A percentile compares a stretch with the other conserved stretches of the same genome.
Evolutionary conservation across 2,329 filamentous ascomycete genomes (phyloP).

Genomic region (Leptodontidium sp.): DNA sequence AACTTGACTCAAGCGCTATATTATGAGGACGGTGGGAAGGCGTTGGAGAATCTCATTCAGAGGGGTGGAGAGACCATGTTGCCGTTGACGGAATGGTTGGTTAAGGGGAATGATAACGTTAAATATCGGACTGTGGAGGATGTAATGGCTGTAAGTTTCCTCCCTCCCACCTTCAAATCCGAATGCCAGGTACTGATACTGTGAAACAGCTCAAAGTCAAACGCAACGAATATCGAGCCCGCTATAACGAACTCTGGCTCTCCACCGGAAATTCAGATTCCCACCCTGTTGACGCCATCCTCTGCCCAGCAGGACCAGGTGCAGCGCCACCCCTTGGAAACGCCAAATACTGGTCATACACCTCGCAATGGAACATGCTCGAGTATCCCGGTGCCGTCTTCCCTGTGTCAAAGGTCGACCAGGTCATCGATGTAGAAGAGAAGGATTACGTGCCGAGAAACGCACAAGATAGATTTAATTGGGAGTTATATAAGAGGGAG

Average conservation of each 20-base stretch:
- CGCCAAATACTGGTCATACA: slow-evolving; percentile 68
- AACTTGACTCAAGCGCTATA: slow-evolving; percentile 37
- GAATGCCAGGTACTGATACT: not conserved
- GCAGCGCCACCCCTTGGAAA: slow-evolving; percentile 57
- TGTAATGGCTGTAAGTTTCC: slow-evolving; percentile 30
- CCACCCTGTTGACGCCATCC: slow-evolving; percentile 58
- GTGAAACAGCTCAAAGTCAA: slow-evolving; percentile 31
- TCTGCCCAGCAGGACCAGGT: slow-evolving; percentile 64
- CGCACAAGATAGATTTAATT: slow-evolving; percentile 39
- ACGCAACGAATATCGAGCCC: slow-evolving; percentile 49
- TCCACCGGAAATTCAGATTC: slow-evolving; percentile 28
- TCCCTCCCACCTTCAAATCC: not conserved
- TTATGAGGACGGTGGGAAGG: slow-evolving; percentile 37
- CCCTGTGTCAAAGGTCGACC: slow-evolving; percentile 54
- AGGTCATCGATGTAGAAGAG: slow-evolving; percentile 33
- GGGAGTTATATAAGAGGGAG: slow-evolving; percentile 42
- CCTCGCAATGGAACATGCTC: slow-evolving; percentile 71
- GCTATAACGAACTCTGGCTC: slow-evolving; percentile 36
- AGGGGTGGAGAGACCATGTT: slow-evolving; percentile 31
- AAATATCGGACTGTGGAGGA: slow-evolving; percentile 36
- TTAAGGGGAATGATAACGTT: slow-evolving; percentile 37
- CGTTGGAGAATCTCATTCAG: slow-evolving; percentile 26
- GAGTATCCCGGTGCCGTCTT: slow-evolving; percentile 70
- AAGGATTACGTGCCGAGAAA: slow-evolving; percentile 38
- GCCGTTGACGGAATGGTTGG: slow-evolving; percentile 39